A percentile compares a stretch with the other conserved stretches of the same genome.
These are phyloP conservation scores for Azolla pinnata DNA, from an alignment of 75 land plant genomes.

Conservation along the genomic window DNA sequence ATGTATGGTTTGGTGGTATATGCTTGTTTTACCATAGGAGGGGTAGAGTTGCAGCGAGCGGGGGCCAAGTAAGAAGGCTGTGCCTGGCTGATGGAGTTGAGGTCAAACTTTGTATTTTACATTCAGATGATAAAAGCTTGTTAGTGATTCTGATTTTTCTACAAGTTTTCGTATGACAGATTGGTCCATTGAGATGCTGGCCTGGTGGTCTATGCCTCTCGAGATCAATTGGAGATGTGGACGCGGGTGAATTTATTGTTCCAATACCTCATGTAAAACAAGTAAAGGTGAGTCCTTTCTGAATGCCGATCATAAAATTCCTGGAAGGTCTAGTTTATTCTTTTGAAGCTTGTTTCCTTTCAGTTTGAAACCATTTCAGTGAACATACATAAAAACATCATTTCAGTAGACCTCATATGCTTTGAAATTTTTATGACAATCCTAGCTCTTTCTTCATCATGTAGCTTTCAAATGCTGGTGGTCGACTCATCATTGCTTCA, in stretches of 20 bases:
- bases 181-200: conserved; percentile 90
- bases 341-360: no score
- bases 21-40: conserved; percentile 22
- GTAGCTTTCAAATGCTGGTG: conserved; percentile 75
- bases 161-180: conserved; percentile 21
- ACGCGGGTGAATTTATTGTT: conserved; percentile 82
- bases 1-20: no score
- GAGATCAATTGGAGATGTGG: conserved; percentile 88
- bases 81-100: conserved; percentile 74
- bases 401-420: not conserved
- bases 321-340: no score
- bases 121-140: not conserved
- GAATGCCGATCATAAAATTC: not conserved
- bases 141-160: not conserved
- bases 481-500: conserved; percentile 81
- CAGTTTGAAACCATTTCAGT: no score
- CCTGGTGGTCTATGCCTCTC: conserved; percentile 90
- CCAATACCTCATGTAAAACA: conserved; percentile 90
- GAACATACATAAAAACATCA: not conserved
- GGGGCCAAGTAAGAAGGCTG: conserved; percentile 83
- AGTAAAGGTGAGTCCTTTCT: conserved; percentile 50
- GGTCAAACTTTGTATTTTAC: conserved; percentile 32
- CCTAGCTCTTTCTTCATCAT: conserved; percentile 6
- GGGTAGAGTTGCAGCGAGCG: conserved; percentile 27
- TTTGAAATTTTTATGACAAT: no score